Base-by-base conservation (phyloP, 345 rosid genomes). In the Dipteronia dyeriana region DNA sequence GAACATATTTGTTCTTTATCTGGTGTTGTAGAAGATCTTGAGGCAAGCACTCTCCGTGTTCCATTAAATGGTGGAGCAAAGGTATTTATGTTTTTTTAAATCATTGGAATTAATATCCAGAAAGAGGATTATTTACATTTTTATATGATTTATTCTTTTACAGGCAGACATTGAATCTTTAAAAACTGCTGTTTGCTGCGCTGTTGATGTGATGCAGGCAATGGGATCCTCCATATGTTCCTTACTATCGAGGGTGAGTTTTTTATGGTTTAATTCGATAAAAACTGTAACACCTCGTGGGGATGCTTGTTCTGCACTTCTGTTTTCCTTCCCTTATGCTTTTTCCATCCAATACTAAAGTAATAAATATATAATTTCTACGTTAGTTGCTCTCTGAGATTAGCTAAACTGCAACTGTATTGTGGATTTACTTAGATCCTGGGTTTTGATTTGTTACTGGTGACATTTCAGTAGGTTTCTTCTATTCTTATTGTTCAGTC, bases 21-120 rank as follows among this genome's bases (percentile, higher is more conserved):
- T 73, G 95, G 94, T 73, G 92, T 92, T 67, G 86, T 88, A 67
- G 90, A 94, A 82, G 98, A 94, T 90, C 83, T 97, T 75, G 91
- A 94, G 86, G 97, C 98, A 2, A 89, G 89, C 84, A 97, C 99
- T 70, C 90, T 90, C 69, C 97, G 94, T 61, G 86, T 97, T 82
- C 99, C 99, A n/a, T 79, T 92, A 13, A 90, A 91, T 43, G 92
- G 91, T 73, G 98, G 97, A 79, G 91, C 98, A 85, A 87, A 86
- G 89, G 99, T 94, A 84, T 22, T 80, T 75, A 13, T 26, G 20
- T 79, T 78, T 66, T 73, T 38, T 39, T 53, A 34, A 38, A 67
- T 65, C 7, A 43, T 14, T 25, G 54, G 41, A 31, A 34, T 60
- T 70, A 12, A 66, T 64, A 70, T 71, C 68, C 51, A 45, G 71